A percentile compares a stretch with the other conserved stretches of the same genome.
These are phyloP conservation scores for Bondarzewia mesenterica DNA, from an alignment of 1,284 basidiomycete genomes.

Conservation along the genomic window DNA sequence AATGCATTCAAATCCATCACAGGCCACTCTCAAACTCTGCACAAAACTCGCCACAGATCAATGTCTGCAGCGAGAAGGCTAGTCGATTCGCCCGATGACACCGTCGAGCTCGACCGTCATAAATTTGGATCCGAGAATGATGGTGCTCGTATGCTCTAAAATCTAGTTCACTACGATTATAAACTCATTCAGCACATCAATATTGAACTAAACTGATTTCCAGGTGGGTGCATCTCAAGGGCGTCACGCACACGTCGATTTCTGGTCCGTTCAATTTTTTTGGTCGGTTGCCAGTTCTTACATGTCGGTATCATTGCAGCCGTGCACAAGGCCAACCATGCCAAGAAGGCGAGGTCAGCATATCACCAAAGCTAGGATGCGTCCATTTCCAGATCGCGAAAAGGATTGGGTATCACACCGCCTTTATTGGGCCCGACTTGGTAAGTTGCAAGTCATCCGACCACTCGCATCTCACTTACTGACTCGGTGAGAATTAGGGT, in stretches of 20 bases:
- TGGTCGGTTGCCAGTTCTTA: not conserved
- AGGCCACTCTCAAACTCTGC: slow-evolving; percentile 54
- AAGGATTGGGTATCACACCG: slow-evolving; percentile 51
- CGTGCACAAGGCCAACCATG: slow-evolving; percentile 32
- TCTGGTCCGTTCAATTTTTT: slow-evolving; percentile 21
- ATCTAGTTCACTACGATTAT: slow-evolving; percentile 38
- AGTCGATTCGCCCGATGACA: slow-evolving; percentile 41
- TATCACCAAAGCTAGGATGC: slow-evolving; percentile 26
- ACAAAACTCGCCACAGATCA: slow-evolving; percentile 56
- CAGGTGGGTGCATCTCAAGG: slow-evolving; percentile 31
- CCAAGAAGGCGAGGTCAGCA: slow-evolving; percentile 38
- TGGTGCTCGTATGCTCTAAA: slow-evolving; percentile 60
- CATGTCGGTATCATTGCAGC: slow-evolving; percentile 17
- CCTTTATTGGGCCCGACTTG: slow-evolving; percentile 49
- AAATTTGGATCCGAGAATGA: slow-evolving; percentile 48
- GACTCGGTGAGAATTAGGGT: too few relatives aligned
- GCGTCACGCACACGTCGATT: slow-evolving; percentile 48
- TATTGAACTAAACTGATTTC: not conserved
- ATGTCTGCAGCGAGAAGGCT: slow-evolving; percentile 53
- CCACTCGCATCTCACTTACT: too few relatives aligned
- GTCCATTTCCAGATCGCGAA: slow-evolving; percentile 33
- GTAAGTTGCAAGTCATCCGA: too few relatives aligned
- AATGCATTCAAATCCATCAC: not conserved
- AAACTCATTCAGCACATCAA: not conserved
- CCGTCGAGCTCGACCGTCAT: slow-evolving; percentile 45